Evolutionary conservation across 2,329 filamentous ascomycete species (phyloP), one percentile per base, ranked within the genome.

Genomic region (Talaromyces rugulosus): DNA sequence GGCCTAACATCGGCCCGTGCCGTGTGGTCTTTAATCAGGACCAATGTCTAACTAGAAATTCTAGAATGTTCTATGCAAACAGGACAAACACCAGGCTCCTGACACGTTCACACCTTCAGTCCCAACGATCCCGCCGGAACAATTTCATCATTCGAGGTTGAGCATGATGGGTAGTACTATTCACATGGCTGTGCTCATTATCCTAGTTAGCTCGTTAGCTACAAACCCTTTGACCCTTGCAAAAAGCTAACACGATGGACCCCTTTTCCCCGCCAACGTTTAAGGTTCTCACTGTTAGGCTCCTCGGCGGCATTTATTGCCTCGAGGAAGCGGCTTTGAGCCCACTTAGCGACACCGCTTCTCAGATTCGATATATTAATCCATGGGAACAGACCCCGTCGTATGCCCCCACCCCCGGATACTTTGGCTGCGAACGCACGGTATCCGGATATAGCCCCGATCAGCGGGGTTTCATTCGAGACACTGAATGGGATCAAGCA

Each of bases 311-410:
- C 60, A 57, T 65, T 58, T 58, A 56, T 55, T 65, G 62, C 62
- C 63, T 66, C 42, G 60, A 64, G 50, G 40, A 40, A 27, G 56
- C 52, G 52, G 62, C 51, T 34, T 33, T 40, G 44, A 62, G 55
- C 56, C 31, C 47, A 53, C 30, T 58, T 56, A 61, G 51, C 51
- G 30, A 65, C 54, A 36, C 59, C 59, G 54, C 60, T 56, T 9
- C 33, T 34, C 33, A 11, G 60, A 60, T 47, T 54, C 40, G 11
- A 54, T 31, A 62, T 58, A n/a, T 30, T 56, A 33, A 64, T 56
- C 30, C 53, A 58, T 67, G 63, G 67, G 66, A 67, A 59, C 62
- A 53, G 57, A 66, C 53, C 33, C 63, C 66, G 31, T 65, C 62
- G 56, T 67, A 68, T 66, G 62, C 59, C 40, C 40, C 40, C 40